phyloP scores from a whole-genome alignment of 2,329 filamentous ascomycete genomes.

The Verticillium albo-atrum region DNA sequence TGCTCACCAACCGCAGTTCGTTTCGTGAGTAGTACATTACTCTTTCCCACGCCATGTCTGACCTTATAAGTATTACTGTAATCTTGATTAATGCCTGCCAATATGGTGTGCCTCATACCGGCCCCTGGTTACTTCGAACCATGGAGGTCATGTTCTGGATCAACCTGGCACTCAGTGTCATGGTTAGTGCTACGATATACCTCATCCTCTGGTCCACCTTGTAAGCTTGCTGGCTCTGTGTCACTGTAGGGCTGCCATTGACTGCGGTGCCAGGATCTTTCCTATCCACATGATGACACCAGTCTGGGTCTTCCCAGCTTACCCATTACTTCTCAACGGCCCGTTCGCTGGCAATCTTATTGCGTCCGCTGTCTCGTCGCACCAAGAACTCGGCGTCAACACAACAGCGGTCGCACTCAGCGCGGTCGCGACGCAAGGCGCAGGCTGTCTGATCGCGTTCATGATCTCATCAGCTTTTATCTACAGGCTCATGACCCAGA shows the following conservation, averaged over 20 bases:
- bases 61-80: conserved; percentile 60
- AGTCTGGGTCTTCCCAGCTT: conserved; percentile 83
- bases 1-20: conserved; percentile 25
- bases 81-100: conserved; percentile 75
- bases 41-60: conserved; percentile 28
- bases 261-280: conserved; percentile 31
- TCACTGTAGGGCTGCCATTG: too few species aligned
- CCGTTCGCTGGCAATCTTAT: conserved; percentile 63
- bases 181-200: conserved; percentile 68
- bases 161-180: conserved; percentile 63
- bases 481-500: conserved; percentile 84
- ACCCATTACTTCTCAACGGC: conserved; percentile 72
- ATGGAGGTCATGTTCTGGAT: conserved; percentile 72
- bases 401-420: conserved; percentile 42
- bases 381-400: conserved; percentile 27
- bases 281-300: conserved; percentile 82
- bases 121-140: conserved; percentile 53
- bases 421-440: conserved; percentile 47
- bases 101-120: conserved; percentile 62
- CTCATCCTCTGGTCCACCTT: conserved; percentile 64
- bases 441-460: conserved; percentile 54
- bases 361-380: conserved; percentile 26
- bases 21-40: conserved; percentile 29
- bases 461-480: conserved; percentile 85
- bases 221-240: conserved; percentile 24